Percentiles rank a stretch among this genome's conserved stretches.
phyloP scores from a whole-genome alignment of 140 eudicot genomes.

The Ambrosia hybrid region DNA sequence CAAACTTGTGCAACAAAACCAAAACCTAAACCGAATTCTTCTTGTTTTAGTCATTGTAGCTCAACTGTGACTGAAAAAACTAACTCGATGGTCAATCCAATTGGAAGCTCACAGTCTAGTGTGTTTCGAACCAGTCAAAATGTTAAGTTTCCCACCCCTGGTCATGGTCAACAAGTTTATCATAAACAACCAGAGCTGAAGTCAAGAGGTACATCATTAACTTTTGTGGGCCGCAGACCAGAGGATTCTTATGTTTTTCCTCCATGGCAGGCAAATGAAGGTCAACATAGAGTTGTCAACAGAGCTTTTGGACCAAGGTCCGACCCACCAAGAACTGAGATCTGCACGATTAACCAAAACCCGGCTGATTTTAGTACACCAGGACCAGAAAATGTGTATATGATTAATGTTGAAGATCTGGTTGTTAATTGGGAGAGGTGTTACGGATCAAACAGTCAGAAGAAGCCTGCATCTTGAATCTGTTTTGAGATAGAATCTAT shows the following conservation, averaged over 20 bases:
- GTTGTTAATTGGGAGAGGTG: background rate
- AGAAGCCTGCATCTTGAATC: constrained; percentile 12
- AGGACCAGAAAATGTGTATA: constrained; percentile 34
- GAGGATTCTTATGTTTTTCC: constrained; percentile 24
- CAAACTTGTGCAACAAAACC: constrained; percentile 31
- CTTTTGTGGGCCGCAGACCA: constrained; percentile 10
- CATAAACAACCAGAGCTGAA: constrained; percentile 30
- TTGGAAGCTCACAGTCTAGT: constrained; percentile 24
- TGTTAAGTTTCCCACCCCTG: constrained; percentile 5
- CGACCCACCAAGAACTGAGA: constrained; percentile 8
- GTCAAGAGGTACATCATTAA: constrained; percentile 15
- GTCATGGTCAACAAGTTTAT: constrained; percentile 25
- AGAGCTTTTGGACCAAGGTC: constrained; percentile 14
- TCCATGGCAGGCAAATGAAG: constrained; percentile 22
- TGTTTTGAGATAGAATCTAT: background rate
- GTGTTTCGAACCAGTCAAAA: constrained; percentile 20
- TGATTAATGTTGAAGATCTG: constrained; percentile 39
- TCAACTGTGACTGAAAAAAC: constrained; percentile 23
- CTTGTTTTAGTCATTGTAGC: constrained; percentile 28
- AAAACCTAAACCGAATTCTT: constrained; percentile 30
- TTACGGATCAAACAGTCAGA: constrained; percentile 19
- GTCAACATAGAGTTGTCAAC: constrained; percentile 14
- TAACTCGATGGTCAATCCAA: constrained; percentile 21
- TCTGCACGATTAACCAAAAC: constrained; percentile 38
- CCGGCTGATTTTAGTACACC: constrained; percentile 55